Percentiles rank a stretch among this genome's conserved stretches.
Evolutionary conservation across 345 rosid species (phyloP).

Genomic region (Dipteronia dyeriana): DNA sequence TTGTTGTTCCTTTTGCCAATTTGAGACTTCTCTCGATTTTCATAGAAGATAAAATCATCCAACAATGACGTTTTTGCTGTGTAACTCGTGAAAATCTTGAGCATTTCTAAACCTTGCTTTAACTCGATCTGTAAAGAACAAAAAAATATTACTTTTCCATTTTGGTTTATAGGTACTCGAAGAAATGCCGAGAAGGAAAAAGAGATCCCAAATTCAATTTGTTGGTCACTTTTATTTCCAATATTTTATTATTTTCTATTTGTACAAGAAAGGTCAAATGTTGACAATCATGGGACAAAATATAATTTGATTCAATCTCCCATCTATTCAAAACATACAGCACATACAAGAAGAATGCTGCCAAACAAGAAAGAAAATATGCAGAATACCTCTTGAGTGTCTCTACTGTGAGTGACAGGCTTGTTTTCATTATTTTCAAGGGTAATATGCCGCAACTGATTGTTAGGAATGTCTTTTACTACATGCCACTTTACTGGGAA

Average conservation of each 20-base stretch:
- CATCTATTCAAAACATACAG: not conserved
- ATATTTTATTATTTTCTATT: too few relatives aligned
- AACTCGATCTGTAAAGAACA: conserved; percentile 45
- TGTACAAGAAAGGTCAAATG: too few relatives aligned
- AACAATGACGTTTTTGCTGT: conserved; percentile 49
- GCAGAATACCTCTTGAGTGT: conserved; percentile 69
- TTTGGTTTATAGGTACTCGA: too few relatives aligned
- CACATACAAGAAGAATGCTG: not conserved
- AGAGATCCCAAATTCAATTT: not conserved
- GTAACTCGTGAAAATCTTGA: conserved; percentile 59
- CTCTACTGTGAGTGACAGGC: conserved; percentile 72
- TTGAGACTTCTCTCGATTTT: conserved; percentile 55
- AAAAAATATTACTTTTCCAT: not conserved
- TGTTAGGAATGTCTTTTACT: conserved; percentile 70
- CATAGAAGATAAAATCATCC: conserved; percentile 73
- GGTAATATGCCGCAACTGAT: conserved; percentile 57
- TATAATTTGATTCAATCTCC: not conserved
- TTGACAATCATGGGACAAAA: too few relatives aligned
- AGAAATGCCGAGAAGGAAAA: too few relatives aligned
- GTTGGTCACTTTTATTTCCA: too few relatives aligned
- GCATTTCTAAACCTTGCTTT: conserved; percentile 70
- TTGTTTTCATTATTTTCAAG: conserved; percentile 68
- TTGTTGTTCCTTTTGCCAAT: conserved; percentile 40
- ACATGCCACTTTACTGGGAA: conserved; percentile 81
- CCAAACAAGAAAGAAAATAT: not conserved